Base-by-base conservation (phyloP, 2,329 filamentous ascomycete genomes). In the Monilinia fructicola region DNA sequence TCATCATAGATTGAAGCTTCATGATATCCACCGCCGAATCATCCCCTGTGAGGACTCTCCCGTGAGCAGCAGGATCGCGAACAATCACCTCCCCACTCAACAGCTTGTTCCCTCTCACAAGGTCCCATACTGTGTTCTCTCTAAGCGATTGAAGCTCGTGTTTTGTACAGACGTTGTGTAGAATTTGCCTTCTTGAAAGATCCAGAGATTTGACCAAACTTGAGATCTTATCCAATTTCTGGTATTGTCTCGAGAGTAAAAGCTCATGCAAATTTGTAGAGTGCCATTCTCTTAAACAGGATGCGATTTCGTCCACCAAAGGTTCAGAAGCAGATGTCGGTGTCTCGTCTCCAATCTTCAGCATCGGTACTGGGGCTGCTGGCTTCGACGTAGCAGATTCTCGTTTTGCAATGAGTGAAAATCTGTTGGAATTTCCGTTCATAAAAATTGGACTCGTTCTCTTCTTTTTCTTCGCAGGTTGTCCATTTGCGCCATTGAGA, bases 331-430 rank as follows among this genome's bases (percentile, higher is more conserved):
- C 83, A 7, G 93, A 97, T 0, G 92, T 96, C 1, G 93, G 92
- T 2, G 93, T 97, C 80, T 99, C 95, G 75, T 99, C 95, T 67
- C 95, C 95, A 76, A 99, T 94, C 78, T 97, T 97, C 64, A 99
- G 84, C 90, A 98, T 95, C 5, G 95, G 95, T 11, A 99, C 93
- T 0, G 95, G 95, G 14, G 96, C 96, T 14, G 92, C 87, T 40
- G 94, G 95, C 73, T 92, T 92, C 14, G 88, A 87, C 31, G 82
- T 85, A 75, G 86, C 83, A 1, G 88, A 87, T 73, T 93, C 86
- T 69, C 89, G 85, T 70, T 81, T 79, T 58, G 83, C 76, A 6
- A 81, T 80, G 4, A 82, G 73, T 11, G 84, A 83, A 26, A 85
- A 77, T 21, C 61, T 52, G 18, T 68, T 63, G 14, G 68, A 60